Conservation (phyloP, 2,329 filamentous ascomycete genomes). For the Dactylellina drechsleri region DNA sequence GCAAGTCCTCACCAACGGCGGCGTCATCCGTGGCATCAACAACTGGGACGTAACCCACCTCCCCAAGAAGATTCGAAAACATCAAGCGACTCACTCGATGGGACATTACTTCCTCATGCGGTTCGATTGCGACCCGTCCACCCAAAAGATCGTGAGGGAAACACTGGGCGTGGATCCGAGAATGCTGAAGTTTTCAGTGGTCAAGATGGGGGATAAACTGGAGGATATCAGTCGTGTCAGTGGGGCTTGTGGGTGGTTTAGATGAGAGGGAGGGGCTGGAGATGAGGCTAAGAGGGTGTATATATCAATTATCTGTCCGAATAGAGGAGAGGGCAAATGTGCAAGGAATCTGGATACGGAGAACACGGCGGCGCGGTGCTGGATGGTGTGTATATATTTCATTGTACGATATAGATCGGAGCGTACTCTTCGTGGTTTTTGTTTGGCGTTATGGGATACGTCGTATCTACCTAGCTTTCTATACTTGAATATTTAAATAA, state of each 20-base stretch:
- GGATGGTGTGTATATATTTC: slow-evolving; percentile 25
- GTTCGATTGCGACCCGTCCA: slow-evolving; percentile 80
- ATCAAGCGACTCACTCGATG: slow-evolving; percentile 82
- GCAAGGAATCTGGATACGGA: no score
- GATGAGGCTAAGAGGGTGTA: background rate
- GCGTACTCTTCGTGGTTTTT: background rate
- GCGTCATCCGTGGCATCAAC: slow-evolving; percentile 88
- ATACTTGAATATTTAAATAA: no score
- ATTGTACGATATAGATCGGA: slow-evolving; percentile 31
- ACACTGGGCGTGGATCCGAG: slow-evolving; percentile 87
- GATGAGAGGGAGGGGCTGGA: background rate
- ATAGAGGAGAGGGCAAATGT: no score
- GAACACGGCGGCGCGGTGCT: no score
- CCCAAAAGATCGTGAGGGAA: slow-evolving; percentile 78
- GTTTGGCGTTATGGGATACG: slow-evolving; percentile 19
- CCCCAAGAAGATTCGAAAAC: slow-evolving; percentile 78
- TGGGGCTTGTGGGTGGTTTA: slow-evolving; percentile 67
- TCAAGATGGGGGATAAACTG: slow-evolving; percentile 80
- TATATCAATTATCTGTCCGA: background rate
- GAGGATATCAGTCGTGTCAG: slow-evolving; percentile 70
- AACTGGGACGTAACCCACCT: slow-evolving; percentile 97
- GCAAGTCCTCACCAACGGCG: slow-evolving; percentile 81
- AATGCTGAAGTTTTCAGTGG: slow-evolving; percentile 85
- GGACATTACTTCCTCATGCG: slow-evolving; percentile 99
- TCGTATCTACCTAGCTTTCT: no score